phyloP scores from a whole-genome alignment of 2,329 filamentous ascomycete genomes.

The Exutisphaerella laricina region DNA sequence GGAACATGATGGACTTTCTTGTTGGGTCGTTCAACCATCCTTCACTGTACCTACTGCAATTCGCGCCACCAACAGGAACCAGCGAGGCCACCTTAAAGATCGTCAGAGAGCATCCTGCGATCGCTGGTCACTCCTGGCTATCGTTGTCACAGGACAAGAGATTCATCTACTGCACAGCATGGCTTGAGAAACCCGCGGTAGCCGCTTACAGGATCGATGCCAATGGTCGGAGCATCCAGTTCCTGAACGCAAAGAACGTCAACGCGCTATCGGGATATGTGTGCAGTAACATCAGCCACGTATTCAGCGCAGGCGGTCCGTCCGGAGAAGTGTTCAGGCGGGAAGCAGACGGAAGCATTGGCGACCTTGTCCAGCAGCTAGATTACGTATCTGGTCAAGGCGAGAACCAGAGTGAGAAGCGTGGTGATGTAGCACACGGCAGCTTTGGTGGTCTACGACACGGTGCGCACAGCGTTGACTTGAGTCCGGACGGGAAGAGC shows the following conservation, averaged over 20 bases:
- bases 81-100: conserved; percentile 18
- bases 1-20: conserved; percentile 32
- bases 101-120: conserved; percentile 27
- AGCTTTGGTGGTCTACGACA: conserved; percentile 34
- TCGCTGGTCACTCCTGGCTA: conserved; percentile 34
- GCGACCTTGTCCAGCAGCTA: conserved; percentile 30
- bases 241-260: conserved; percentile 32
- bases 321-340: conserved; percentile 32
- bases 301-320: conserved; percentile 32
- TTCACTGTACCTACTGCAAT: conserved; percentile 30
- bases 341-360: conserved; percentile 27
- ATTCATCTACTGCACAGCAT: conserved; percentile 33
- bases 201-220: conserved; percentile 28
- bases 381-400: conserved; percentile 28
- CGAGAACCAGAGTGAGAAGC: conserved; percentile 26
- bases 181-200: conserved; percentile 31
- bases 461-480: conserved; percentile 31
- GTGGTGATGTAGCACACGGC: conserved; percentile 30
- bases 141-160: conserved; percentile 28
- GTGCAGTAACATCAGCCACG: conserved; percentile 26
- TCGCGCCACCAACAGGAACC: conserved; percentile 22
- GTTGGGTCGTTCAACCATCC: conserved; percentile 33
- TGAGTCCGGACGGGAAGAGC: conserved; percentile 27
- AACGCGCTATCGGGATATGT: conserved; percentile 32
- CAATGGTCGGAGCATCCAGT: conserved; percentile 23